A percentile compares a stretch with the other conserved stretches of the same genome.
Evolutionary conservation across 106 monocot species (phyloP).

Genomic region (Acorus gramineus): DNA sequence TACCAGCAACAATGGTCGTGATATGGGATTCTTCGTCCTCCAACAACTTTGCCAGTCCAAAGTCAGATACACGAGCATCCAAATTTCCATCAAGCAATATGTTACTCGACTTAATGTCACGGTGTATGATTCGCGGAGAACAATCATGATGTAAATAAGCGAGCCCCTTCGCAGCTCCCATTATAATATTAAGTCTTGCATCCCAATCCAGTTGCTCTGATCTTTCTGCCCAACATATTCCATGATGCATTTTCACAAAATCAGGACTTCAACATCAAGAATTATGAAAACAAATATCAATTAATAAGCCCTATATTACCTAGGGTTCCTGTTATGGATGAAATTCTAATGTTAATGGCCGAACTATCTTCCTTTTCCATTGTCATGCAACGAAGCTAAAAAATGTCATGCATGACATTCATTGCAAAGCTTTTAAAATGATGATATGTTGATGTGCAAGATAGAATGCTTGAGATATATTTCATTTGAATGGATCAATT

Average conservation of each 20-base stretch:
- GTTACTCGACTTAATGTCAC: conserved; percentile 97
- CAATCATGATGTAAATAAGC: conserved; percentile 99
- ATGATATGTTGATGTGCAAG: no score
- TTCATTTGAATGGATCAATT: no score
- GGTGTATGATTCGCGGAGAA: conserved; percentile 92
- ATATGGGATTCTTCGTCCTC: conserved; percentile 95
- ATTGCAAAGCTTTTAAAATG: no score
- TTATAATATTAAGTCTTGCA: conserved; percentile 81
- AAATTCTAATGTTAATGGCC: no score
- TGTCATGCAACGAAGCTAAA: no score
- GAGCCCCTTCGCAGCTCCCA: conserved; percentile 93
- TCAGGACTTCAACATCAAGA: background rate
- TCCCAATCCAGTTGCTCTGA: conserved; percentile 89
- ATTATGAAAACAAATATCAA: no score
- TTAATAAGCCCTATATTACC: no score
- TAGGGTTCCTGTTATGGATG: no score
- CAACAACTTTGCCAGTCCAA: conserved; percentile 91
- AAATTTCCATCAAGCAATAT: conserved; percentile 91
- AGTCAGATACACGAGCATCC: conserved; percentile 93
- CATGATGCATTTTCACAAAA: background rate
- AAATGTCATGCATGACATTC: no score
- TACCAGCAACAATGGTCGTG: conserved; percentile 94
- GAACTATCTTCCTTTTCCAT: no score
- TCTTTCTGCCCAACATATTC: conserved; percentile 45
- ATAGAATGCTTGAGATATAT: no score